Conservation (phyloP, 345 rosid species). For the Clausena lansium region DNA sequence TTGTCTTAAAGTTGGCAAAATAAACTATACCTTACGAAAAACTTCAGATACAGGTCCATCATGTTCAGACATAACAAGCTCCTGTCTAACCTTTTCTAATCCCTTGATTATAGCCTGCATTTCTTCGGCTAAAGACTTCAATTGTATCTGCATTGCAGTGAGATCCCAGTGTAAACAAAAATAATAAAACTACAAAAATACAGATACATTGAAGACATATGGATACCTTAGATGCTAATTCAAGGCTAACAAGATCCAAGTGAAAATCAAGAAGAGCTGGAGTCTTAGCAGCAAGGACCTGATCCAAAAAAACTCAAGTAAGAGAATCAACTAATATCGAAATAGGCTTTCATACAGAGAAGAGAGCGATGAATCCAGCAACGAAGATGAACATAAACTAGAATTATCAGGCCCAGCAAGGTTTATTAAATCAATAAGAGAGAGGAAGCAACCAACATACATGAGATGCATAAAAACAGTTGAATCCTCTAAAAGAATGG, state of each 20-base stretch:
- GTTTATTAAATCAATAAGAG: neutral
- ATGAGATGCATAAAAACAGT: neutral
- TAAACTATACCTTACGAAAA: conserved; percentile 61
- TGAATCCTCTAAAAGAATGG: neutral
- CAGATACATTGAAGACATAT: conserved; percentile 13
- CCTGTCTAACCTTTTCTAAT: conserved; percentile 89
- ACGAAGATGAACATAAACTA: conserved; percentile 5
- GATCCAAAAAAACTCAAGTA: conserved; percentile 20
- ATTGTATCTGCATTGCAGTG: conserved; percentile 69
- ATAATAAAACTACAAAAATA: conserved; percentile 7
- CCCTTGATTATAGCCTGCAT: conserved; percentile 99
- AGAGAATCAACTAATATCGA: neutral
- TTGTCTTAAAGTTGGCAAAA: neutral
- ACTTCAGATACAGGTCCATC: conserved; percentile 96
- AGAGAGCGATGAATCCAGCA: neutral
- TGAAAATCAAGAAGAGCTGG: conserved; percentile 82
- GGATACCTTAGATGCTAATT: conserved; percentile 79
- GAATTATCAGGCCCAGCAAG: neutral
- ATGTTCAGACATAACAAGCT: conserved; percentile 76
- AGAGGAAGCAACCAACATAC: neutral
- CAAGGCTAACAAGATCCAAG: conserved; percentile 80
- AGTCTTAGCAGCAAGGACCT: conserved; percentile 81
- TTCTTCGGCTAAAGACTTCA: conserved; percentile 95
- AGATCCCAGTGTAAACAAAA: conserved; percentile 16
- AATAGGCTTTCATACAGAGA: neutral